phyloP scores from a whole-genome alignment of 176 grass and related monocot genomes.

The Calamus simplicifolius region DNA sequence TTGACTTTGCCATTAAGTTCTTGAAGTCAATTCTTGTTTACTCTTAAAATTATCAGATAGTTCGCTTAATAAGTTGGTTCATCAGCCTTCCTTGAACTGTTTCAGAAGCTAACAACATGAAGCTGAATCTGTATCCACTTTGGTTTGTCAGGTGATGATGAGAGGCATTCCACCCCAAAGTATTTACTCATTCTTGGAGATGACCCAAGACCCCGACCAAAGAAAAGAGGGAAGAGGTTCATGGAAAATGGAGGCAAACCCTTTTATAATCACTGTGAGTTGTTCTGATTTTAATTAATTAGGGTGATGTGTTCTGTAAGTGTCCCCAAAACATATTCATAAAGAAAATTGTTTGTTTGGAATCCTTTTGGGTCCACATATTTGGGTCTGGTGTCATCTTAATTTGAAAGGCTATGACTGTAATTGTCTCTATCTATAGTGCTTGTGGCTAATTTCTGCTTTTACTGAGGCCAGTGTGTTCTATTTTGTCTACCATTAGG shows the following conservation, averaged over 20 bases:
- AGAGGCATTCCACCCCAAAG: slow-evolving; percentile 10
- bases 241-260: slow-evolving; percentile 18
- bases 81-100: no score
- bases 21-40: no score
- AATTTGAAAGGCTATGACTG: no score
- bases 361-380: no score
- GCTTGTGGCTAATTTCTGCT: background rate
- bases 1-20: no score
- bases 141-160: slow-evolving; percentile 11
- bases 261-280: slow-evolving; percentile 88
- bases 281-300: background rate
- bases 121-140: background rate
- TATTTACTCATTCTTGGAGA: slow-evolving; percentile 66
- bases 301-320: no score
- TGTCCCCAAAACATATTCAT: no score
- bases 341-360: no score
- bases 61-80: no score
- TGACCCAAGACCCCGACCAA: slow-evolving; percentile 40
- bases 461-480: background rate
- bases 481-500: background rate
- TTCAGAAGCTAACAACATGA: background rate
- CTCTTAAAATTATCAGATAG: no score
- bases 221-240: slow-evolving; percentile 15
- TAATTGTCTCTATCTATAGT: no score
- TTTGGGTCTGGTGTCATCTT: no score